Percentiles rank a stretch among this genome's conserved stretches.
These are phyloP conservation scores for Podospora pseudoanserina DNA, from an alignment of 495 filamentous ascomycete genomes.

Conservation along the genomic window DNA sequence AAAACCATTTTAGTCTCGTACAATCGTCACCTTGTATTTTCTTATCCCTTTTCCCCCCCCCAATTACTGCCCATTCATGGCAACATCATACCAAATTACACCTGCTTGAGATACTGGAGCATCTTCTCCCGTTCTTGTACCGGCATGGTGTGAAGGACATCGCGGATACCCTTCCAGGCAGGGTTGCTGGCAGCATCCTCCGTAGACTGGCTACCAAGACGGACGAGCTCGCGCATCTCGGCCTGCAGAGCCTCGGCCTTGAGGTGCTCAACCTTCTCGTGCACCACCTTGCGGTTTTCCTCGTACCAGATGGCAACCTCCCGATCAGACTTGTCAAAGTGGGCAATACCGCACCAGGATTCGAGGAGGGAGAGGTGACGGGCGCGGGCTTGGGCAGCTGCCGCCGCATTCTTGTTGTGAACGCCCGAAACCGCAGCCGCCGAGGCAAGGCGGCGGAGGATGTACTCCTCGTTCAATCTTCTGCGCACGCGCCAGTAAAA, in stretches of 20 bases:
- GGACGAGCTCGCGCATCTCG: conserved; percentile 74
- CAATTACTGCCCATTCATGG: neutral
- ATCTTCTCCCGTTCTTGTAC: conserved; percentile 83
- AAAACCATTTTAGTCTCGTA: neutral
- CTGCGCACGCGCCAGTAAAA: conserved; percentile 99
- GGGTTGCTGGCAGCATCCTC: conserved; percentile 58
- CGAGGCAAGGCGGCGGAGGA: conserved; percentile 78
- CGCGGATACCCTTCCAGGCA: conserved; percentile 82
- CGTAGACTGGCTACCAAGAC: conserved; percentile 40
- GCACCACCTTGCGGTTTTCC: conserved; percentile 80
- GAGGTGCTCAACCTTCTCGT: conserved; percentile 72
- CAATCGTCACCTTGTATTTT: neutral
- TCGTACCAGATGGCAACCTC: conserved; percentile 96
- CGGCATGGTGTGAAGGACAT: conserved; percentile 79
- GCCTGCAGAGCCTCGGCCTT: conserved; percentile 71
- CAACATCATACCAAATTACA: conserved; percentile 11
- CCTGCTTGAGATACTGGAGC: conserved; percentile 62
- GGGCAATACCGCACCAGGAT: conserved; percentile 70
- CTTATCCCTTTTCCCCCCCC: neutral
- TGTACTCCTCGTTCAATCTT: conserved; percentile 92
- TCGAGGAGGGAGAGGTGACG: conserved; percentile 65
- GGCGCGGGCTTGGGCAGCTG: conserved; percentile 49
- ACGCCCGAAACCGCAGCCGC: conserved; percentile 39
- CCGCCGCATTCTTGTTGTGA: conserved; percentile 26
- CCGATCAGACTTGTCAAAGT: conserved; percentile 72